Evolutionary conservation across 2,329 filamentous ascomycete genomes (phyloP), one percentile per base, ranked within the genome.

Genomic region (Fusarium illudens): DNA sequence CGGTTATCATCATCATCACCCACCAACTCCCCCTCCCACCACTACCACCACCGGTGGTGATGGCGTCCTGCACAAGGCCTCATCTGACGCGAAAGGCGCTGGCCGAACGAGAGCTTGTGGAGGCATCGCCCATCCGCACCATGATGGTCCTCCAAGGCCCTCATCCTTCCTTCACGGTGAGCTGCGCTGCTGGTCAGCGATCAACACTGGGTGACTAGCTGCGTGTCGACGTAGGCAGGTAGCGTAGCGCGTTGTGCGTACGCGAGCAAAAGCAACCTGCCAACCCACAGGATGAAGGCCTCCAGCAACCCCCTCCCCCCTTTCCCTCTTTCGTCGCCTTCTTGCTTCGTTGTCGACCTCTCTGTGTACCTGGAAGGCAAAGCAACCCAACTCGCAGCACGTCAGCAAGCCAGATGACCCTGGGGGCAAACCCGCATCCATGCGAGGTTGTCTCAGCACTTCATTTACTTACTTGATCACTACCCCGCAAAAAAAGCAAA

Each of bases 401-500:
- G 39, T 27, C 39, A 46, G 39, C 39, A 46, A 46, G 22, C 30
- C 9, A 49, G 42, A 56, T 27, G 34, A 57, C 50, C 52, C 56
- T 54, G 54, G 20, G 19, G 51, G 57, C 55, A 52, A 68, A 59
- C 52, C 55, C 17, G 25, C 34, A 58, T n/a, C n/a, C n/a, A n/a
- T 61, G 37, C 33, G 39, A 56, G 49, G 34, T 60, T 68, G 60
- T 57, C 34, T 37, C 32, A 36, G 53, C 37, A 42, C 48, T 62
- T 62, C 39, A 36, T 33, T 54, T 34, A 13, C 17, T 17, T 7
- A 6, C 33, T 53, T 53, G 9, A 39, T 34, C 9, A 30, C 39
- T 69, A 72, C 70, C 70, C 70, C 70, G 67, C 69, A 72, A 69
- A 71, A 66, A 59, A 57, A 32, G 58, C 39, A 58, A 60, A 51